A percentile compares a stretch with the other conserved stretches of the same genome.
These are phyloP conservation scores for Galium porrigens DNA, from an alignment of 305 asterid genomes.

Conservation along the genomic window DNA sequence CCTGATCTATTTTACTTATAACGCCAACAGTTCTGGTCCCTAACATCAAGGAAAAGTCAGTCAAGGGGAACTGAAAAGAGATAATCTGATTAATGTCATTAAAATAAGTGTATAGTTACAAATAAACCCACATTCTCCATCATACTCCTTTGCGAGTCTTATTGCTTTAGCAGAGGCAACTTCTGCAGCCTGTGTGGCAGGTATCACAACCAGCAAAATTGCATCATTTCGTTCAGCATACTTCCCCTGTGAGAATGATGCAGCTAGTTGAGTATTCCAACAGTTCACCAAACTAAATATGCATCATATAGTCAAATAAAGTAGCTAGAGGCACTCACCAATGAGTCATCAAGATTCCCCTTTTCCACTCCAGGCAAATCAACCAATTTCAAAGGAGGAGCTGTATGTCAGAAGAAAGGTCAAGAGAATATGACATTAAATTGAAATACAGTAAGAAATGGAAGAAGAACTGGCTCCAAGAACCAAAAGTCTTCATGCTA, in stretches of 20 bases:
- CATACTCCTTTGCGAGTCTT: conserved; percentile 90
- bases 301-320: conserved; percentile 7
- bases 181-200: conserved; percentile 93
- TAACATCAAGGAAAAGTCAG: conserved; percentile 19
- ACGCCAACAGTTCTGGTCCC: conserved; percentile 97
- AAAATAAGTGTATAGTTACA: not conserved
- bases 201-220: conserved; percentile 76
- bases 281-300: not conserved
- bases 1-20: conserved; percentile 93
- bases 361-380: conserved; percentile 89
- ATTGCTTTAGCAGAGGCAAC: conserved; percentile 84
- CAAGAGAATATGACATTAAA: conserved; percentile 14
- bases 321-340: conserved; percentile 39
- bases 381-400: conserved; percentile 68
- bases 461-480: not conserved
- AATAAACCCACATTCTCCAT: conserved; percentile 68
- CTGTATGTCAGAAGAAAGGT: conserved; percentile 36
- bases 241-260: conserved; percentile 42
- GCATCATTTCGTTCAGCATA: conserved; percentile 87
- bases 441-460: not conserved
- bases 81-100: not conserved
- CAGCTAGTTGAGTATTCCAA: not conserved
- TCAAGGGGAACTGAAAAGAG: not conserved
- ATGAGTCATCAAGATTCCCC: conserved; percentile 61
- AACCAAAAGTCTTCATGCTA: not conserved